Evolutionary conservation across 768 basidiomycete genomes (phyloP).

Genomic region (Xanthoconium purpureum): DNA sequence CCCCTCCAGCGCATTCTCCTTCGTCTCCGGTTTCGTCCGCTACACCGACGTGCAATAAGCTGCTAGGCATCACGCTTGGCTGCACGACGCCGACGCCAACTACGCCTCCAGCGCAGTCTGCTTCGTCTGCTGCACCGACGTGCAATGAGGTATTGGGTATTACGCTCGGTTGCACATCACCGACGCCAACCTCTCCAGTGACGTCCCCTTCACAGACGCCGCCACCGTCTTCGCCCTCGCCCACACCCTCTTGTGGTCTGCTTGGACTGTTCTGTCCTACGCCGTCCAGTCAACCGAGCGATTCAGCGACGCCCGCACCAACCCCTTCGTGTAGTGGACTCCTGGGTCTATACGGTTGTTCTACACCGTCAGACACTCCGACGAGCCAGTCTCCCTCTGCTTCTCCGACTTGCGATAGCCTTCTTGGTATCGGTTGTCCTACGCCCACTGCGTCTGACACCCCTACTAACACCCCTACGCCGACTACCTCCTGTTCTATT

Average conservation of each 20-base stretch:
- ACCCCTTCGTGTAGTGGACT: slow-evolving; percentile 1
- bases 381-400: slow-evolving; percentile 3
- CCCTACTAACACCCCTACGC: background rate
- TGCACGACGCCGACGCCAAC: too few species aligned
- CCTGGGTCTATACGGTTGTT: slow-evolving; percentile 10
- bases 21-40: too few species aligned
- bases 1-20: too few species aligned
- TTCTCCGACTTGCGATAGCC: background rate
- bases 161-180: too few species aligned
- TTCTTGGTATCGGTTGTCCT: background rate
- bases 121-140: too few species aligned
- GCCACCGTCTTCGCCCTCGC: background rate
- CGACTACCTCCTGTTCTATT: slow-evolving; percentile 17
- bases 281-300: background rate
- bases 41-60: too few species aligned
- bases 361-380: slow-evolving; percentile 10
- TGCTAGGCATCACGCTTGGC: too few species aligned
- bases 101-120: too few species aligned
- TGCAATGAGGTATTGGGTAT: too few species aligned
- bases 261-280: background rate
- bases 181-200: background rate
- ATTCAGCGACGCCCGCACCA: background rate
- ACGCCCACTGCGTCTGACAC: background rate
- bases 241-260: background rate
- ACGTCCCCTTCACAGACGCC: background rate